These are phyloP conservation scores for Peronosclerospora sorghi DNA, from an alignment of 352 stramenopile species.

Conservation along the genomic window DNA sequence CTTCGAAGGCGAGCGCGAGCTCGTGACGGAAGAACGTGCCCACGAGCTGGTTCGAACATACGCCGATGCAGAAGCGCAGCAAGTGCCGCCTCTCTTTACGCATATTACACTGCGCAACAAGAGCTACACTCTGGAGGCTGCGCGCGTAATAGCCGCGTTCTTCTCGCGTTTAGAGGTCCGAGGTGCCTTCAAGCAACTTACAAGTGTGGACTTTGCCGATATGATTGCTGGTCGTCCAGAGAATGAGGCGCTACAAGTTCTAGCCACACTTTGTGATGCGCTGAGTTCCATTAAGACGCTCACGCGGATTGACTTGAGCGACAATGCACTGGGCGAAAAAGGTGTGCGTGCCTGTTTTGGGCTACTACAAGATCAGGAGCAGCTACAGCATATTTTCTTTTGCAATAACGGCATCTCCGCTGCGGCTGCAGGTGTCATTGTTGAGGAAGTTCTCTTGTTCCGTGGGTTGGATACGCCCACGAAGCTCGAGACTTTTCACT, in stretches of 20 bases:
- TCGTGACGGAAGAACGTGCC: conserved; percentile 60
- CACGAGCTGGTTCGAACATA: conserved; percentile 56
- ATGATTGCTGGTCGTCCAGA: conserved; percentile 37
- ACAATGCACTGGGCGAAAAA: conserved; percentile 94
- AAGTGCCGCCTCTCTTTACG: conserved; percentile 31
- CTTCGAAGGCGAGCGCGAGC: conserved; percentile 69
- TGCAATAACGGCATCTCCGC: conserved; percentile 93
- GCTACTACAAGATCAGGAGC: conserved; percentile 62
- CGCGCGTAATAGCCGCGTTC: conserved; percentile 63
- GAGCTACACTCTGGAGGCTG: conserved; percentile 76
- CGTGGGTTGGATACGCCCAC: conserved; percentile 48
- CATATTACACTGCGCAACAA: conserved; percentile 84
- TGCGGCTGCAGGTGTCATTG: conserved; percentile 77
- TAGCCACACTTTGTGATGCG: conserved; percentile 67
- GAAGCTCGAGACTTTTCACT: conserved; percentile 89
- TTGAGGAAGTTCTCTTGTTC: conserved; percentile 83
- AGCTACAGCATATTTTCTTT: conserved; percentile 84
- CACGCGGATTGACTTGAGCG: conserved; percentile 81
- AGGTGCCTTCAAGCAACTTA: conserved; percentile 46
- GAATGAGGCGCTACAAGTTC: conserved; percentile 59
- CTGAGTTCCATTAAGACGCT: conserved; percentile 63
- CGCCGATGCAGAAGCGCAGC: conserved; percentile 13
- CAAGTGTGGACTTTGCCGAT: conserved; percentile 78
- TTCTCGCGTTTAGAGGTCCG: conserved; percentile 37
- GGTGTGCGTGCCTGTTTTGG: conserved; percentile 86